These are phyloP conservation scores for Neospora caninum DNA, from an alignment of 169 alveolate species.

Conservation along the genomic window DNA sequence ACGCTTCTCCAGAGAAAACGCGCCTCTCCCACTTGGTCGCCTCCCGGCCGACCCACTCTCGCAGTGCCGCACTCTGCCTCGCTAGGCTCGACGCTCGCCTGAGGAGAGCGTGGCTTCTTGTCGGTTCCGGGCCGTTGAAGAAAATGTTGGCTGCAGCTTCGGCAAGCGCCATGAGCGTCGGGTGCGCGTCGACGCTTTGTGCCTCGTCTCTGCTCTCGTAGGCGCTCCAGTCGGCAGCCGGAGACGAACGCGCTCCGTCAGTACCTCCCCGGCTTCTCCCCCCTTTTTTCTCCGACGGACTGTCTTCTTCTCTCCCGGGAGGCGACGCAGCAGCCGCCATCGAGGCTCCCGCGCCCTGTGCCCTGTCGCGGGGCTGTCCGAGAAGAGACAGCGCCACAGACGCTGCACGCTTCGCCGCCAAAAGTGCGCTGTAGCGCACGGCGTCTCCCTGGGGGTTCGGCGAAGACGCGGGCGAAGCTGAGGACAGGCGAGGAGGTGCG, in stretches of 20 bases:
- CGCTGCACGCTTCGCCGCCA: no score
- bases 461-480: not conserved
- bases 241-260: not conserved
- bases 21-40: conserved; percentile 2
- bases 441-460: no score
- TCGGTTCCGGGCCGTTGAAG: not conserved
- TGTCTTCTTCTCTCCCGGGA: no score
- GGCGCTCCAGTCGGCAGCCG: not conserved
- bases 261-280: not conserved
- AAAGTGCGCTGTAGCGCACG: no score
- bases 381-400: no score
- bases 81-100: not conserved
- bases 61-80: conserved; percentile 24
- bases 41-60: conserved; percentile 1
- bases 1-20: not conserved
- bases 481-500: not conserved
- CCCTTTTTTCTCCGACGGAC: not conserved
- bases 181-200: not conserved
- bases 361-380: no score
- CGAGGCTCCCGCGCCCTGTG: no score
- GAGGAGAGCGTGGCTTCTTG: not conserved
- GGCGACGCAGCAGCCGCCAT: no score
- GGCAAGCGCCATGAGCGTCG: not conserved
- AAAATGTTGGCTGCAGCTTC: not conserved
- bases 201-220: not conserved